Evolutionary conservation across 2,329 filamentous ascomycete species (phyloP), one percentile per base, ranked within the genome.

Genomic region (Cladosporium sp.): DNA sequence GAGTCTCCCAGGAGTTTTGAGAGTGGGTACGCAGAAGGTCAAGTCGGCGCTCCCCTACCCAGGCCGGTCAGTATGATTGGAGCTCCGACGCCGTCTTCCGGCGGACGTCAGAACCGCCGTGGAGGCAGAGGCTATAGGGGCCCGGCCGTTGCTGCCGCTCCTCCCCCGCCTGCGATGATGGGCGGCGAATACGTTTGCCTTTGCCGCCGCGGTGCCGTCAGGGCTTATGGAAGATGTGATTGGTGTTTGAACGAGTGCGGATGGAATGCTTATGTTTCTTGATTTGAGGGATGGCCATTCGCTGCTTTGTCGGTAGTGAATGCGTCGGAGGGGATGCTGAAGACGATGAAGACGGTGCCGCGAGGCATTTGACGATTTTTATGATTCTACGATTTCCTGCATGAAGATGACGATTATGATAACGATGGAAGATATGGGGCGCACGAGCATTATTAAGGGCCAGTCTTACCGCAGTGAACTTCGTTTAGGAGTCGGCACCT

Each of bases 1-100:
- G 79, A 77, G 59, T 82, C 80, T 62, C 79, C 80, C 8, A 63
- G 69, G 38, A 75, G 70, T 61, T 68, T 68, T 29, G 74, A 74
- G 43, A 71, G 68, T 52, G 73, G 71, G 17, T 67, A 74, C 19
- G 37, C 27, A 2, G 73, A 75, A 9, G 50, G 54, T 36, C 63
- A 63, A 47, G 54, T 62, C 20, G 43, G 57, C 7, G 51, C 54
- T 5, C 40, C 48, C 30, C n/a, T n/a, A n/a, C 40, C 51, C 9
- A 41, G 45, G 37, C 45, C 40, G n/a, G 37, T 43, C 38, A 48
- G 36, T 18, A 48, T 48, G 37, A 13, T 34, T 18, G 45, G 45
- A 24, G 27, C 39, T 32, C 36, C 32, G 20, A 27, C 17, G 29
- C 42, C 20, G 30, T 27, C 22, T 18, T 24, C 18, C 8, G 37